Percentiles rank a stretch among this genome's conserved stretches.
Evolutionary conservation across 164 flowering plant species (phyloP).

Genomic region (Dillenia turbinata): DNA sequence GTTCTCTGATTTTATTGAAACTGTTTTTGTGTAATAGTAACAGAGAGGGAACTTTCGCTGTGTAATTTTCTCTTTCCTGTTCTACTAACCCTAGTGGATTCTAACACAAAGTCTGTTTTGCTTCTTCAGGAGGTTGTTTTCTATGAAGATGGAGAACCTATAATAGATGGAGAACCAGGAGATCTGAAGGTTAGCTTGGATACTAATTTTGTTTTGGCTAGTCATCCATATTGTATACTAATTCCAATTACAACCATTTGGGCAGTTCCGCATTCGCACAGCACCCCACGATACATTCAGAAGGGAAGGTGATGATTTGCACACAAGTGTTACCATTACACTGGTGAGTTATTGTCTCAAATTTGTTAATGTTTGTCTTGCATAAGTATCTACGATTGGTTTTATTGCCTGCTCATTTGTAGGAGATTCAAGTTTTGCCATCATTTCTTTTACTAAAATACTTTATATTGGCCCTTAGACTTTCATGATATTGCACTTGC

Average conservation of each 20-base stretch:
- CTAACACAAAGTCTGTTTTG: not conserved
- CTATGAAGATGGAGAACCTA: slow-evolving; percentile 96
- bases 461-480: no score
- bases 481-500: no score
- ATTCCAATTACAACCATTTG: slow-evolving; percentile 2
- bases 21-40: no score
- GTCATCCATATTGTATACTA: slow-evolving; percentile 3
- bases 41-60: no score
- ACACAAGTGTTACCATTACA: slow-evolving; percentile 77
- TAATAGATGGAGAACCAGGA: slow-evolving; percentile 94
- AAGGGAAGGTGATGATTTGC: slow-evolving; percentile 95
- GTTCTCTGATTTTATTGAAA: no score
- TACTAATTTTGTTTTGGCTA: not conserved
- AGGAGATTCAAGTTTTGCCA: no score
- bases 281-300: slow-evolving; percentile 87
- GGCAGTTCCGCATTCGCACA: slow-evolving; percentile 83
- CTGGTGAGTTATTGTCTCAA: slow-evolving; percentile 48
- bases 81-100: not conserved
- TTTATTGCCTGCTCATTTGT: no score
- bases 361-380: no score
- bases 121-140: slow-evolving; percentile 77
- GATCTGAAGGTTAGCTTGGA: slow-evolving; percentile 69
- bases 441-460: not conserved
- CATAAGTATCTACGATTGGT: no score
- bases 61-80: not conserved